Base-by-base conservation (phyloP, 257 asterid genomes). In the Lantana camara region DNA sequence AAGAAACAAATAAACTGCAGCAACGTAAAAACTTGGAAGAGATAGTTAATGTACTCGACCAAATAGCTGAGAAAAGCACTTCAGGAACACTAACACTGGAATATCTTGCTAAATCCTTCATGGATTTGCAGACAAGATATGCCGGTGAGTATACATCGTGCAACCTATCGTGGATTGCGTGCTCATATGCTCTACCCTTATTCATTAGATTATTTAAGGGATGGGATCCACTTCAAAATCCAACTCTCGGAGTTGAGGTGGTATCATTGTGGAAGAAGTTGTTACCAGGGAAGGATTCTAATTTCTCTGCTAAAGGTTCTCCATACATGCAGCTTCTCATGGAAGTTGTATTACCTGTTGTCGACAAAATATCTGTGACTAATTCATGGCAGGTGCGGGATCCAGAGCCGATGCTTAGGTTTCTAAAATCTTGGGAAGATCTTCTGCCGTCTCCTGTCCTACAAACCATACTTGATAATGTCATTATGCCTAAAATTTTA, bases 331-430 rank as follows among this genome's bases (percentile, higher is more conserved):
- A 87, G 78, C 87, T 90, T 35, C 86, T 93, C 22, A 85, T 82
- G 97, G 95, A 93, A 81, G 97, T 87, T 71, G 90, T 93, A 10
- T 85, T 80, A 61, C 97, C 99, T 48, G 99, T 95, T 0, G 89
- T 93, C 71, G 85, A n/a, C n/a, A n/a, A 97, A 73, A 90, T 93
- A 71, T 90, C 90, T 29, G 96, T 96, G 34, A 90, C 94, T 60
- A 87, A 90, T 49, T 85, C 91, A 30, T 93, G 97, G 97, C 95
- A 85, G 67, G 94, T 96, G 52, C 77, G 96, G 68, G 91, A 93
- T 27, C 89, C 95, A 8, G 95, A 93, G 68, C 92, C 97, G 56
- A 90, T 87, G 96, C 88, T 93, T 49, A 71, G 82, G 79, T 84
- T 85, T 76, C 70, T 93, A 73, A 96, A 93, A 37, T 82, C 90